Evolutionary conservation across 192 early-diverging fungal species (phyloP).

Genomic region (Umbelopsis sp.): DNA sequence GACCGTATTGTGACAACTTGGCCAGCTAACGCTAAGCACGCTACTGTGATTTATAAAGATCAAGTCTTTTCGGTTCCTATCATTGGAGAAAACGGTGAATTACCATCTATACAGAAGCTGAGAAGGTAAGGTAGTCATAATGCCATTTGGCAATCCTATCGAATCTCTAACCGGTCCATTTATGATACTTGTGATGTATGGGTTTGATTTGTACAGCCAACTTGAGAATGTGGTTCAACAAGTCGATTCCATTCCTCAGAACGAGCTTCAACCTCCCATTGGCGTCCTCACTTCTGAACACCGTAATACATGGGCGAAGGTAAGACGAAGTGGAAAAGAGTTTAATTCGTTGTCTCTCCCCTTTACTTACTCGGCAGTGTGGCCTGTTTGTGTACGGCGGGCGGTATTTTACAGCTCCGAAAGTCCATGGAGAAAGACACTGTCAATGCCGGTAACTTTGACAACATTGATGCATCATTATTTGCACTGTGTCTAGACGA

Average conservation of each 20-base stretch:
- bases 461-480: conserved; percentile 74
- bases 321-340: conserved; percentile 25
- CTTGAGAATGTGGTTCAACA: conserved; percentile 44
- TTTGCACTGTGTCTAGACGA: conserved; percentile 92
- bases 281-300: conserved; percentile 85
- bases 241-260: conserved; percentile 42
- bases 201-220: conserved; percentile 28
- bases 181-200: too few relatives aligned
- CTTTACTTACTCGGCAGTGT: conserved; percentile 7
- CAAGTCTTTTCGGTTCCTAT: conserved; percentile 87
- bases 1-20: conserved; percentile 75
- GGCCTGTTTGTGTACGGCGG: too few relatives aligned
- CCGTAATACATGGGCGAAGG: conserved; percentile 85
- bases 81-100: conserved; percentile 60
- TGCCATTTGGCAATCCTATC: too few relatives aligned
- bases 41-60: conserved; percentile 83
- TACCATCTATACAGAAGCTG: conserved; percentile 54
- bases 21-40: conserved; percentile 76
- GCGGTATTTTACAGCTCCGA: conserved; percentile 39
- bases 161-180: too few relatives aligned
- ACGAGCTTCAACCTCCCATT: conserved; percentile 60
- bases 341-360: background rate
- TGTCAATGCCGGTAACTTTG: conserved; percentile 58
- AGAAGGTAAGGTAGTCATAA: conserved; percentile 39
- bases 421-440: conserved; percentile 43